Base-by-base conservation (phyloP, 768 basidiomycete genomes). In the Dentipellis fragilis region DNA sequence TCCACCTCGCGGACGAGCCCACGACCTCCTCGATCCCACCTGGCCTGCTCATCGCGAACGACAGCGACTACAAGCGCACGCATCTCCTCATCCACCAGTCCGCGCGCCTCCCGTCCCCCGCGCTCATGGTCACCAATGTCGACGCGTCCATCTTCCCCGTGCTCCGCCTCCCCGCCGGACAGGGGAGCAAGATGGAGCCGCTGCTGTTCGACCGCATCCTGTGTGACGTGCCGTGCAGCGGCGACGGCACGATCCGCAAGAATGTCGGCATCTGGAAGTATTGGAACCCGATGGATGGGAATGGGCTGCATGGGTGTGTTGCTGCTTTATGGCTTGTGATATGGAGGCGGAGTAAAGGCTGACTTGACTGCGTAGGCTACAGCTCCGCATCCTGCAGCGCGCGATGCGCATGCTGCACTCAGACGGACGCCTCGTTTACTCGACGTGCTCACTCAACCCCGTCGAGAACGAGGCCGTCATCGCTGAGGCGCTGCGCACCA, bases 51-150 rank as follows among this genome's bases (percentile, higher is more conserved):
- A 80, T 98, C 57, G 95, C 96, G 40, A 99, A 99, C 67, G 96
- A 99, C 72, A 87, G 83, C 59, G 95, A 98, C 65, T 80, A 87
- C 70, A 95, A 91, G 67, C 85, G 96, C 38, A 89, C 93, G 1
- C 93, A 98, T 67, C 81, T 99, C 62, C 85, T 99, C 60, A 95
- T 99, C 50, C 96, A 98, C 71, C 96, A 98, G 67, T 89, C 89
- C n/a, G 85, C 93, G 2, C 82, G 96, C 51, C 80, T 99, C 37
- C 93, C 95, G 0, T 89, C 87, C 52, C 91, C 93, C 1, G 83
- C 90, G 2, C 77, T 97, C 58, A 85, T 96, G 80, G 94, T 98
- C 16, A 98, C 95, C 22, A 98, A 98, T 66, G 79, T 93, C 53
- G 96, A 99, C 66, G 95, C 96, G 8, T 89, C 90, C 29, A 85